phyloP scores from a whole-genome alignment of 176 grass and related monocot species.

The Thinopyrum elongatum region DNA sequence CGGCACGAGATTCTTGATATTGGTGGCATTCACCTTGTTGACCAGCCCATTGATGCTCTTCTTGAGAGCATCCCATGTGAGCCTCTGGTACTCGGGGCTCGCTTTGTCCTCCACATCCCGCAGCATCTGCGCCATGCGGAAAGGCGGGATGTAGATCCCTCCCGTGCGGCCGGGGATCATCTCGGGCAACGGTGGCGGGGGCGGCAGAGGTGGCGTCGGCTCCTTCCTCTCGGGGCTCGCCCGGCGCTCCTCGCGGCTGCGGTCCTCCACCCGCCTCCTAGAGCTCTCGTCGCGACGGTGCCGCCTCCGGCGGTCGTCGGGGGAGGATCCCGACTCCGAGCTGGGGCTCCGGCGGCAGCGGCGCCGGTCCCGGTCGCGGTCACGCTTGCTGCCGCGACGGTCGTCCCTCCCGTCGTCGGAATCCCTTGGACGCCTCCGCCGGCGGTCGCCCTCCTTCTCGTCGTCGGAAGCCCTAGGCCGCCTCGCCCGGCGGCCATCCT shows the following conservation, averaged over 20 bases:
- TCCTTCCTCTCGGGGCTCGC: conserved; percentile 37
- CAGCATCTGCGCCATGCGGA: conserved; percentile 94
- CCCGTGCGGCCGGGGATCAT: conserved; percentile 68
- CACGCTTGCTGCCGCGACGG: conserved; percentile 24
- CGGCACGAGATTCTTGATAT: conserved; percentile 91
- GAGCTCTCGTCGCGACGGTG: conserved; percentile 19
- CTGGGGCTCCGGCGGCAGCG: conserved; percentile 28
- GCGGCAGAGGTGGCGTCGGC: conserved; percentile 39
- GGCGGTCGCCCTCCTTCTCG: conserved; percentile 24
- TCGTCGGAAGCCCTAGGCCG: conserved; percentile 37
- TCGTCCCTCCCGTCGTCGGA: conserved; percentile 21
- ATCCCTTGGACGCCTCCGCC: conserved; percentile 21
- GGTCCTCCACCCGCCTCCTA: conserved; percentile 9
- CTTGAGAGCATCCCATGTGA: conserved; percentile 92
- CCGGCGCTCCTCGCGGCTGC: conserved; percentile 2
- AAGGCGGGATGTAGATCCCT: conserved; percentile 89
- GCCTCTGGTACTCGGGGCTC: conserved; percentile 71
- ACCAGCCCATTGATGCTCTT: conserved; percentile 95
- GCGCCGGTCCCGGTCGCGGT: not conserved
- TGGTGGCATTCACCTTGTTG: conserved; percentile 91
- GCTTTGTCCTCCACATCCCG: conserved; percentile 90
- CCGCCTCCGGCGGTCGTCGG: not conserved
- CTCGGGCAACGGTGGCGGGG: conserved; percentile 51
- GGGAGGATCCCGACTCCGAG: conserved; percentile 32
- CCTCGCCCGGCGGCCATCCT: not conserved